Evolutionary conservation across 2,329 filamentous ascomycete genomes (phyloP), one percentile per base, ranked within the genome.

Genomic region (Sporothrix globosa): DNA sequence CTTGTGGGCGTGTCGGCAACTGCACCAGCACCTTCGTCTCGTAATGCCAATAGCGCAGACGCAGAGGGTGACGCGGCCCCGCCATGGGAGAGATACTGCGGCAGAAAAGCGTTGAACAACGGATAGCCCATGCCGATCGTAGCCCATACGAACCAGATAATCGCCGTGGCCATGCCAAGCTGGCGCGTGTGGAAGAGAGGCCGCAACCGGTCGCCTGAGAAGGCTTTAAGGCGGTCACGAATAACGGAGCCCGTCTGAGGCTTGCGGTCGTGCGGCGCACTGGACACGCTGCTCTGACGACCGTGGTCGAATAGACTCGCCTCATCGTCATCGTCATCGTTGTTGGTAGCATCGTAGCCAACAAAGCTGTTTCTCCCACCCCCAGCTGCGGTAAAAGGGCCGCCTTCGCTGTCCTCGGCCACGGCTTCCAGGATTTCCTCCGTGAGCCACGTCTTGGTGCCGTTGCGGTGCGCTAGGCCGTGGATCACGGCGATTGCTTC

Each of bases 51-150:
- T n/a, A 65, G 82, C 46, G 80, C 78, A 63, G 78, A 19, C 39
- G 78, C 77, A 13, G 71, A 50, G 7, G 72, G 65, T 14, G 80
- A 76, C 11, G 77, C 69, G 5, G 74, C 73, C 65, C 80, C 80
- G 34, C 87, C 85, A 70, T 88, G 86, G 30, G 89, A 87, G 71
- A 96, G 87, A 77, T 96, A 96, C 75, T 96, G 91, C 0, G 93
- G 93, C n/a, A 97, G 84, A 80, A 96, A 96, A 68, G 91, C 91
- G 79, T 96, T 96, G 85, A 95, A 97, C 1, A 97, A 86, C 0
- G 92, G 92, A 76, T 95, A 96, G 2, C 90, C 92, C 88, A 96
- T 91, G 72, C 92, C 92, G 74, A 96, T 94, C 17, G 88, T 90
- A 0, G 89, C 85, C 92, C 92, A 96, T 77, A 88, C 89, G 79